phyloP scores from a whole-genome alignment of 1,284 basidiomycete species.

The Malassezia globosa region DNA sequence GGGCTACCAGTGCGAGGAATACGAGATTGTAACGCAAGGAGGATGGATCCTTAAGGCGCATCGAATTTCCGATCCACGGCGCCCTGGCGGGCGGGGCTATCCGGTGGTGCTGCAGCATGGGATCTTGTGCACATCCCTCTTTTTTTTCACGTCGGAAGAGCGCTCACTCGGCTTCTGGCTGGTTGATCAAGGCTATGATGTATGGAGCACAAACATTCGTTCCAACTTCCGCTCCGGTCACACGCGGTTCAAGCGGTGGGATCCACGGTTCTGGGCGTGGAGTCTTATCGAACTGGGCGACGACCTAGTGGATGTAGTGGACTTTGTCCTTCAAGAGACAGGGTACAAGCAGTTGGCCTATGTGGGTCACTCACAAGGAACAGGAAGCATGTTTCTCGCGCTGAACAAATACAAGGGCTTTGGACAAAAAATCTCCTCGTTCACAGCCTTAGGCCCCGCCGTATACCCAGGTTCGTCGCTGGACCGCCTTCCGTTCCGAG shows the following conservation, averaged over 20 bases:
- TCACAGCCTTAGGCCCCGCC: slow-evolving; percentile 41
- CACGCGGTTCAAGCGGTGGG: slow-evolving; percentile 34
- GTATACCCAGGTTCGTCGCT: slow-evolving; percentile 44
- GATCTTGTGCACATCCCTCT: slow-evolving; percentile 44
- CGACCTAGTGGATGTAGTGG: slow-evolving; percentile 40
- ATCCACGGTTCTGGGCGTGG: slow-evolving; percentile 47
- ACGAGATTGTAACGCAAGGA: slow-evolving; percentile 41
- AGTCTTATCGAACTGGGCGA: slow-evolving; percentile 43
- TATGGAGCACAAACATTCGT: slow-evolving; percentile 45
- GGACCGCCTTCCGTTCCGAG: slow-evolving; percentile 40
- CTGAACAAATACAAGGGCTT: slow-evolving; percentile 40
- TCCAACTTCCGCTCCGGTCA: slow-evolving; percentile 43
- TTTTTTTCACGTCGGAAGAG: slow-evolving; percentile 42
- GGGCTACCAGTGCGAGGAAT: slow-evolving; percentile 47
- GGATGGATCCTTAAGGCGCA: slow-evolving; percentile 47
- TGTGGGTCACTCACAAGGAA: slow-evolving; percentile 45
- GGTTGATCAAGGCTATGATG: slow-evolving; percentile 46
- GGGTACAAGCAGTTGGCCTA: slow-evolving; percentile 35
- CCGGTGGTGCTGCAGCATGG: slow-evolving; percentile 46
- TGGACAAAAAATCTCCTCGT: slow-evolving; percentile 38
- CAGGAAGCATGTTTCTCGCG: slow-evolving; percentile 45
- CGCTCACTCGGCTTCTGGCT: slow-evolving; percentile 46
- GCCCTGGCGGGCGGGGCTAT: slow-evolving; percentile 31
- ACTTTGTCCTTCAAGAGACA: slow-evolving; percentile 39
- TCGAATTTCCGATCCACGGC: slow-evolving; percentile 43